Base-by-base conservation (phyloP, 306 rosid species). In the Herpetospermum pedunculosum region DNA sequence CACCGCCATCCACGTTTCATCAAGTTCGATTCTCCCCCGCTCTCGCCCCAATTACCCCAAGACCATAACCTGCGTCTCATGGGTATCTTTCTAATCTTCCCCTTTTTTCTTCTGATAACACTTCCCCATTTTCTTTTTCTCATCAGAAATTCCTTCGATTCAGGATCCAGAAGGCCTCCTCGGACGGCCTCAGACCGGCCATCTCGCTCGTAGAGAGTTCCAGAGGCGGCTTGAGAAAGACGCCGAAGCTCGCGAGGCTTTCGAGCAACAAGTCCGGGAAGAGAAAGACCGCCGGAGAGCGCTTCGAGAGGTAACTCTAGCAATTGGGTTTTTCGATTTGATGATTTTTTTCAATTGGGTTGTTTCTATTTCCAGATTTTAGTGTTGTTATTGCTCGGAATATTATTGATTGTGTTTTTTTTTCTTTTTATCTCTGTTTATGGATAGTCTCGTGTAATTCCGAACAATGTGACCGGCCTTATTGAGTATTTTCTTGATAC, bases 91-190 rank as follows among this genome's bases (percentile, higher is more conserved):
- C 68, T 21, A 54, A 37, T 63, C 29, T 43, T 68, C 35, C 28
- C n/a, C 29, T 3, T 40, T 62, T 13, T 64, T 19, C 40, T 70
- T 77, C n/a, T n/a, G n/a, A n/a, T n/a, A n/a, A 52, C 52, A 8
- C 23, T 40, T 46, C 73, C 1, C 73, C 1, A 44, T 52, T 40
- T 77, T 59, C 3, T 16, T 23, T 41, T 52, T 29, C 69, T 71
- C 3, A 7, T 63, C 47, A 1, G 18, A 41, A 41, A 19, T 67
- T 65, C n/a, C 21, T 11, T 67, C 70, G 48, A 70, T 6, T 34
- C 47, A 92, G 98, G 98, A 92, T 69, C 98, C 98, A 0, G 97
- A 93, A 83, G 97, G 98, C 57, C 3, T 91, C 23, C 57, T 93
- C 2, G 90, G 93, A 2, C 84, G 71, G 25, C 88, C 97, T 26